Evolutionary conservation across 2,329 filamentous ascomycete genomes (phyloP).

Genomic region (Colletotrichum tropicicola): DNA sequence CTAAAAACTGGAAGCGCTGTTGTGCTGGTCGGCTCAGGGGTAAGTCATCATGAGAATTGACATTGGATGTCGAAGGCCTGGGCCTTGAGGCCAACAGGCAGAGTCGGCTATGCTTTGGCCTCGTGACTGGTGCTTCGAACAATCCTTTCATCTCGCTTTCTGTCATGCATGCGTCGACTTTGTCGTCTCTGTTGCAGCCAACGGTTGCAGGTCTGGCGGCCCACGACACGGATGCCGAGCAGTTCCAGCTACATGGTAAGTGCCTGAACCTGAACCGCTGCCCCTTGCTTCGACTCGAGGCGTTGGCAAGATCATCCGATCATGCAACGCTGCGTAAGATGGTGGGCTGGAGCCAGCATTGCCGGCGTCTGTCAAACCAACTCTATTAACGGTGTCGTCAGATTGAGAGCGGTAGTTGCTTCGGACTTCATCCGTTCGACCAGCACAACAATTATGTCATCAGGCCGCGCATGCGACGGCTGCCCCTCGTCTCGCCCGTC

Average conservation of each 20-base stretch:
- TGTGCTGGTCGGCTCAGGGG: not conserved
- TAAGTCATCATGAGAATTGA: conserved; percentile 3
- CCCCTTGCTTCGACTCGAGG: conserved; percentile 4
- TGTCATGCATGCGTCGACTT: conserved; percentile 19
- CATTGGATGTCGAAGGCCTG: not conserved
- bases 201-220: conserved; percentile 17
- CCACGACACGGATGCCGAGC: conserved; percentile 24
- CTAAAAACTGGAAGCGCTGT: not conserved
- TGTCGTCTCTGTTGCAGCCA: conserved; percentile 4
- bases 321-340: conserved; percentile 21
- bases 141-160: conserved; percentile 29
- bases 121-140: conserved; percentile 6
- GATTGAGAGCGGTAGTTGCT: not conserved
- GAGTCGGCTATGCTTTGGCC: not conserved
- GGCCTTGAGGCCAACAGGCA: not conserved
- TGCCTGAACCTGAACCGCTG: conserved; percentile 16
- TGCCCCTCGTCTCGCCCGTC: not conserved
- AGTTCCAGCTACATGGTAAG: conserved; percentile 27
- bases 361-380: conserved; percentile 2
- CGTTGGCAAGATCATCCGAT: conserved; percentile 24
- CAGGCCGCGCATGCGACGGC: not conserved
- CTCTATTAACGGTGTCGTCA: not conserved
- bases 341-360: not conserved
- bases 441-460: too few species aligned
- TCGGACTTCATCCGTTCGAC: too few species aligned